Evolutionary conservation across 768 basidiomycete species (phyloP).

Genomic region (Psilocybe subaeruginosa): DNA sequence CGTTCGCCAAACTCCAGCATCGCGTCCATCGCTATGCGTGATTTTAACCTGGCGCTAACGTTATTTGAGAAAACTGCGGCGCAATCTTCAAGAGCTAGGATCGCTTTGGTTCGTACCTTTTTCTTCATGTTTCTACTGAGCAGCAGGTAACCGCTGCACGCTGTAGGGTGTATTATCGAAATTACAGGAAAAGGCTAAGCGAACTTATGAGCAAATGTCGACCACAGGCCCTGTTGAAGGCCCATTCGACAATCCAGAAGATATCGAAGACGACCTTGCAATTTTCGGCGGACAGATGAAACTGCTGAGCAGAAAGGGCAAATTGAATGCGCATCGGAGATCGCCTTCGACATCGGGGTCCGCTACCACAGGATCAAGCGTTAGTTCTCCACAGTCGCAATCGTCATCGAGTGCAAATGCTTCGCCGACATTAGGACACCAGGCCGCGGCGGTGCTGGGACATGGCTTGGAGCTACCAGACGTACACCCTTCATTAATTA

Average conservation of each 20-base stretch:
- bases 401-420: conserved; percentile 8
- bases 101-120: conserved; percentile 42
- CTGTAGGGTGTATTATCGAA: conserved; percentile 45
- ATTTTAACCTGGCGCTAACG: conserved; percentile 47
- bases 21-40: conserved; percentile 49
- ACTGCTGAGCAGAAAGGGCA: conserved; percentile 37
- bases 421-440: conserved; percentile 1
- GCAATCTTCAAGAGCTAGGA: conserved; percentile 47
- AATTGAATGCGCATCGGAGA: conserved; percentile 7
- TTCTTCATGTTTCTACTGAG: not conserved
- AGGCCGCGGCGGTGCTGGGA: not conserved
- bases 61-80: conserved; percentile 48
- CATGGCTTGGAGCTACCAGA: conserved; percentile 23
- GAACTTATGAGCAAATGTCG: conserved; percentile 34
- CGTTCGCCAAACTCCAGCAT: conserved; percentile 54
- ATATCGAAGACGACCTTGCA: conserved; percentile 49
- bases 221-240: conserved; percentile 11
- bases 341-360: conserved; percentile 12
- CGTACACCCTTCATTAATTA: conserved; percentile 35
- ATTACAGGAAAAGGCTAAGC: conserved; percentile 47
- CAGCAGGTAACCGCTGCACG: not conserved
- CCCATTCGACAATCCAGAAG: conserved; percentile 25
- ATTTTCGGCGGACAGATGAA: conserved; percentile 58
- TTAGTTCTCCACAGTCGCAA: conserved; percentile 5
- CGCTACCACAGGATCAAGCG: not conserved